Percentiles rank a stretch among this genome's conserved stretches.
These are phyloP conservation scores for Pezicula rhizophila DNA, from an alignment of 2,329 filamentous ascomycete species.

Conservation along the genomic window DNA sequence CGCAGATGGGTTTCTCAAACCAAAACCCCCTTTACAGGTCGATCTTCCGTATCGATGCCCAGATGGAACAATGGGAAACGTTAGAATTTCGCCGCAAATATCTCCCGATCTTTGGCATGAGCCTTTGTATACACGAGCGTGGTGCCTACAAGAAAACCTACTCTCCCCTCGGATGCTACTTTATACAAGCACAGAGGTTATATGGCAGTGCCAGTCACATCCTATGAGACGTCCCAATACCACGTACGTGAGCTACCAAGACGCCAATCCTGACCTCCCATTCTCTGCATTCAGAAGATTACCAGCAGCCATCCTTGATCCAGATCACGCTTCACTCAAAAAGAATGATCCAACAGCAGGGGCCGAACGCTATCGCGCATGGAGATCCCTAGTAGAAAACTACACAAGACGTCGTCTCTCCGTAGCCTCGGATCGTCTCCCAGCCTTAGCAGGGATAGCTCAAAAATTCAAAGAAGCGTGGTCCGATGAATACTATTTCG, in stretches of 20 bases:
- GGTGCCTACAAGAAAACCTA: slow-evolving; percentile 15
- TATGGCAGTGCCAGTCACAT: slow-evolving; percentile 10
- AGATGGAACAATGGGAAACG: slow-evolving; percentile 4
- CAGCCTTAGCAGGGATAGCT: slow-evolving; percentile 9
- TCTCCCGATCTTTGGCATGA: slow-evolving; percentile 9
- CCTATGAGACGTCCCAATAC: slow-evolving; percentile 8
- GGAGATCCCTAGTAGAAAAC: slow-evolving; percentile 8
- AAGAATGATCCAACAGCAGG: neutral
- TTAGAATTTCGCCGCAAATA: slow-evolving; percentile 4
- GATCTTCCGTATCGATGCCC: slow-evolving; percentile 8
- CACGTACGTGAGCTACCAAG: slow-evolving; percentile 5
- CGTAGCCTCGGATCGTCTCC: slow-evolving; percentile 8
- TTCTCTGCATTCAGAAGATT: slow-evolving; percentile 8
- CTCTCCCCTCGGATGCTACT: slow-evolving; percentile 8
- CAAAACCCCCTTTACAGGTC: slow-evolving; percentile 3
- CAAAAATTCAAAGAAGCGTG: slow-evolving; percentile 8
- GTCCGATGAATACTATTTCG: slow-evolving; percentile 8
- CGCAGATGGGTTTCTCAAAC: slow-evolving; percentile 8
- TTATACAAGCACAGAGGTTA: slow-evolving; percentile 9
- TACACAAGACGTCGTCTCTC: slow-evolving; percentile 10
- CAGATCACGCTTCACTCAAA: neutral
- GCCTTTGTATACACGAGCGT: slow-evolving; percentile 12
- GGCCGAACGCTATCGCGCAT: neutral
- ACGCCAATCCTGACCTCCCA: neutral
- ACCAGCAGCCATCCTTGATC: slow-evolving; percentile 3